Base-by-base conservation (phyloP, 208 protist species). In the Lotmaria passim region DNA sequence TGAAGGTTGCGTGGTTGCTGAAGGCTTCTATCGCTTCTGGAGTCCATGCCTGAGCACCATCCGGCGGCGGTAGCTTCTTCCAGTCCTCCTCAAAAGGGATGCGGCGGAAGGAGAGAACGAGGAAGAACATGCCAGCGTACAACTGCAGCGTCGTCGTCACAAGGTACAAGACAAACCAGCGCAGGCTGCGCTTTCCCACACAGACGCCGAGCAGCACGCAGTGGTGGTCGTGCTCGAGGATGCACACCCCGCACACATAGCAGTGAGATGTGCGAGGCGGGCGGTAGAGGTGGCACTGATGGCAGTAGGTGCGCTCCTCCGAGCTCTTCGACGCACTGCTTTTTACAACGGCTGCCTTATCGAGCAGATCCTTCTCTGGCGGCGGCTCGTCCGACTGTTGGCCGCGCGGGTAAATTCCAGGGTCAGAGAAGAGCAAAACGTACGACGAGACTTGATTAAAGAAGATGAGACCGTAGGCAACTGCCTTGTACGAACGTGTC, bases 141-240 rank as follows among this genome's bases (percentile, higher is more conserved):
- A 55, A 57, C 28, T 64, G 75, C 48, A 68, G n/a, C 24, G 60
- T 72, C 50, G 53, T 79, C 34, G 69, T 68, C 43, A 90, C 15
- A 3, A 83, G 74, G 52, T 90, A 96, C 30, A 87, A 28, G 21
- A 73, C 52, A 69, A 97, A 95, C 81, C 79, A 97, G 15, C 91
- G 91, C 39, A 89, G 60, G 44, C 69, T 93, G 23, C 86, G 81
- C 67, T 79, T 62, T 11, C 91, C 93, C 11, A 96, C 75, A 66
- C 90, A 93, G n/a, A 78, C 81, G 38, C 89, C 91, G 26, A 95
- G 38, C 17, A 95, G 60, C 15, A 71, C 71, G 63, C 90, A 95
- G 69, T 96, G 93, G 55, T 95, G 91, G 68, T 97, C 87, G 63
- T 90, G 86, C 44, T 90, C 81, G n/a, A 80, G 57, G 24, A 96